A percentile compares a stretch with the other conserved stretches of the same genome.
Conservation (phyloP, 1,139 yeast species). For the Diutina mesorugosa region DNA sequence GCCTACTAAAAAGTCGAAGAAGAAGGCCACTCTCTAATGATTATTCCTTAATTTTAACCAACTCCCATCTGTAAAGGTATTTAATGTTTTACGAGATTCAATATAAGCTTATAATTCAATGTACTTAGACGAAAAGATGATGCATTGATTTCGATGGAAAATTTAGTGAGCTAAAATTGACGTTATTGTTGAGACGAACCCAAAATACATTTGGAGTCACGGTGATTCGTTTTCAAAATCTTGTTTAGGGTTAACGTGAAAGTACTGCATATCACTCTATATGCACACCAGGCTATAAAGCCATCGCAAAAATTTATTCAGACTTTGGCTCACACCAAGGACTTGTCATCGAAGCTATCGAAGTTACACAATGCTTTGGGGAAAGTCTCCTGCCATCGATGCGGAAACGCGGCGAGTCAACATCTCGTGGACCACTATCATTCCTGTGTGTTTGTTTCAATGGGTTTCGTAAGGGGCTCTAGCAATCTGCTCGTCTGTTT, state of each 20-base stretch:
- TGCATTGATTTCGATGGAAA: no score
- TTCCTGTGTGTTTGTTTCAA: neutral
- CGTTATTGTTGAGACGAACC: no score
- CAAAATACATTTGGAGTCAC: neutral
- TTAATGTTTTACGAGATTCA: neutral
- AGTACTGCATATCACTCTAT: neutral
- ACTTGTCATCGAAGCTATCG: constrained; percentile 1
- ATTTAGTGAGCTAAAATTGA: neutral
- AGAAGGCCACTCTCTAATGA: neutral
- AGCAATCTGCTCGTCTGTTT: neutral
- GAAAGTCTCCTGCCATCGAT: constrained; percentile 2
- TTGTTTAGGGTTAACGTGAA: neutral
- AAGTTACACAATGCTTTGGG: constrained; percentile 2
- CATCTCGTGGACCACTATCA: neutral
- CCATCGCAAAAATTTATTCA: neutral
- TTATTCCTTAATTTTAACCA: neutral
- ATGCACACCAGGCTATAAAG: neutral
- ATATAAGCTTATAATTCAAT: neutral
- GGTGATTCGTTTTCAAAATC: neutral
- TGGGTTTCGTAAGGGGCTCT: neutral
- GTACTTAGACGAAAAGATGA: no score
- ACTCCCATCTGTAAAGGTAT: neutral
- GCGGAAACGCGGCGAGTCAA: constrained; percentile 2
- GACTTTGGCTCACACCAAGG: neutral
- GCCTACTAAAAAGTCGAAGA: neutral